These are phyloP conservation scores for Asterionellopsis glacialis DNA, from an alignment of 108 stramenopile genomes.

Conservation along the genomic window DNA sequence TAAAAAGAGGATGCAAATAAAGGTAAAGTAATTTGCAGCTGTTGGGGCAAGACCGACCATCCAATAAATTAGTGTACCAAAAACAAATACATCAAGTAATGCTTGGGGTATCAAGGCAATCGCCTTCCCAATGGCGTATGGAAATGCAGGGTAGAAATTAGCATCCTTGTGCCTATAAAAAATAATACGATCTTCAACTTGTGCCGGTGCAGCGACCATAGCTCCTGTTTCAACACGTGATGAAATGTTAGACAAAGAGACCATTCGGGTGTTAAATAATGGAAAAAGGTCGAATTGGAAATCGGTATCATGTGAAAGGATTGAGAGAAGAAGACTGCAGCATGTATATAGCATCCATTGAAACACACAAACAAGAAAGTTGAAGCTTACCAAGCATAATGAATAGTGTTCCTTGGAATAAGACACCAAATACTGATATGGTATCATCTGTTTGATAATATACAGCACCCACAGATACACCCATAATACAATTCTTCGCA, in stretches of 20 bases:
- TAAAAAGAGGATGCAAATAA: conserved; percentile 30
- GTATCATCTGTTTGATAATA: conserved; percentile 54
- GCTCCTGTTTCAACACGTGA: conserved; percentile 32
- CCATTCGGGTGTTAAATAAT: conserved; percentile 1
- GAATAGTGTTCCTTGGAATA: conserved; percentile 61
- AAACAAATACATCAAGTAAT: conserved; percentile 51
- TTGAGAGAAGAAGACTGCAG: too few species aligned
- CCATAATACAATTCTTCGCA: conserved; percentile 42
- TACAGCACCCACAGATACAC: conserved; percentile 66
- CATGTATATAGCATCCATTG: too few species aligned
- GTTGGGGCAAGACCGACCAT: conserved; percentile 51
- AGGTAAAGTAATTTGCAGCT: conserved; percentile 31
- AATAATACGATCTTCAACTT: conserved; percentile 64
- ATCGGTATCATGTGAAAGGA: too few species aligned
- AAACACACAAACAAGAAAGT: not conserved
- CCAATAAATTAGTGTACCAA: conserved; percentile 65
- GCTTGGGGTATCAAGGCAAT: conserved; percentile 51
- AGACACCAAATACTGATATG: conserved; percentile 38
- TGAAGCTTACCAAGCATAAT: conserved; percentile 57
- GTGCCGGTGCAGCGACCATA: conserved; percentile 63
- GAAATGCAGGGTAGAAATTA: conserved; percentile 69
- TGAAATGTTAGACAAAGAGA: too few species aligned
- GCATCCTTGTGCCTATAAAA: conserved; percentile 88
- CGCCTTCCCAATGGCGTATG: conserved; percentile 56
- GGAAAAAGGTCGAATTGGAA: not conserved